Percentiles rank a stretch among this genome's conserved stretches.
Evolutionary conservation across 805 yeast species (phyloP).

Genomic region (Saccharomyces jurei): DNA sequence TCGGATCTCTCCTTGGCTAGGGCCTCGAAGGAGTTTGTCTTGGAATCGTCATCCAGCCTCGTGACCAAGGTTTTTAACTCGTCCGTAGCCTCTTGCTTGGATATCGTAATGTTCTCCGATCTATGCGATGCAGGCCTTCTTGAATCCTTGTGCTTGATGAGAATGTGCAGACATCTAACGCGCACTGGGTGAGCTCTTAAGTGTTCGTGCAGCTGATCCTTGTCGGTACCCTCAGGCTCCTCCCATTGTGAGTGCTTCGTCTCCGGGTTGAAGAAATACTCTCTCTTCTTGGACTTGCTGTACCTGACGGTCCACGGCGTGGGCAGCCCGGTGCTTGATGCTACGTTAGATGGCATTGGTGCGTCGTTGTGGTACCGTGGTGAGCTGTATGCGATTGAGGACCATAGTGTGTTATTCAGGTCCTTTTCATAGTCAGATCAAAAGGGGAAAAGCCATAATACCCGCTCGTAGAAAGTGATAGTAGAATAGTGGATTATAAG

Average conservation of each 20-base stretch:
- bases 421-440: not conserved
- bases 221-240: slow-evolving; percentile 78
- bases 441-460: not conserved
- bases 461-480: not conserved
- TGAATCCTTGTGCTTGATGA: slow-evolving; percentile 74
- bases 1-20: slow-evolving; percentile 81
- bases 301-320: slow-evolving; percentile 72
- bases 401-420: not conserved
- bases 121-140: slow-evolving; percentile 94
- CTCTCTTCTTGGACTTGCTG: slow-evolving; percentile 74
- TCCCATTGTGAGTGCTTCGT: slow-evolving; percentile 81
- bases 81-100: slow-evolving; percentile 76
- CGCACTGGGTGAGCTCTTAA: slow-evolving; percentile 51
- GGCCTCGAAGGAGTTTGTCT: slow-evolving; percentile 46
- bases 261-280: slow-evolving; percentile 67
- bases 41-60: slow-evolving; percentile 5
- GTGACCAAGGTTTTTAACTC: slow-evolving; percentile 47
- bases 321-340: slow-evolving; percentile 63
- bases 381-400: not conserved
- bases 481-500: not conserved
- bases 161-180: slow-evolving; percentile 72
- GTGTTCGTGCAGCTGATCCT: slow-evolving; percentile 48
- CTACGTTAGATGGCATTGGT: not conserved
- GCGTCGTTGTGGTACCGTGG: not conserved
- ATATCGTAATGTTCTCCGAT: slow-evolving; percentile 60